Evolutionary conservation across 805 yeast species (phyloP).

Genomic region (Metschnikowia continentalis): DNA sequence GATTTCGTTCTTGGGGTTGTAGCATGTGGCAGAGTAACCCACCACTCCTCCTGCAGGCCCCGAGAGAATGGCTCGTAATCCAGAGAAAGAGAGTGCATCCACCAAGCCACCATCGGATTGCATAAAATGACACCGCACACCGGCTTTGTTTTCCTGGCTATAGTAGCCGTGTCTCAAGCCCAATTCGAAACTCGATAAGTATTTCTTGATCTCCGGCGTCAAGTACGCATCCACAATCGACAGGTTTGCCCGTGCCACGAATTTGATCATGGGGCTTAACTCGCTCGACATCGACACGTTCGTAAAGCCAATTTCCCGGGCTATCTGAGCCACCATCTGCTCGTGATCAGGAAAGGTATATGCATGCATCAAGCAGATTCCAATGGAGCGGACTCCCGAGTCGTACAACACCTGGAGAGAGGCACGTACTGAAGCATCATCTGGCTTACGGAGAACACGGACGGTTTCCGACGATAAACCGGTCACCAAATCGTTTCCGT

Average conservation of each 20-base stretch:
- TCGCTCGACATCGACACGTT: slow-evolving; percentile 37
- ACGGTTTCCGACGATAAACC: slow-evolving; percentile 34
- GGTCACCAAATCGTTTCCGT: slow-evolving; percentile 32
- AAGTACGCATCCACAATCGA: slow-evolving; percentile 44
- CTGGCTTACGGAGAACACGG: slow-evolving; percentile 29
- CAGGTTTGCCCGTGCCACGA: slow-evolving; percentile 39
- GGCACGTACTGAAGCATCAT: slow-evolving; percentile 20
- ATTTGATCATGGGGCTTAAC: slow-evolving; percentile 42
- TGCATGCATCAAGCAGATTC: slow-evolving; percentile 38
- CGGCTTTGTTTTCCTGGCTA: slow-evolving; percentile 25
- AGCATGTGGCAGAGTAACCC: slow-evolving; percentile 85
- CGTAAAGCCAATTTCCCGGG: slow-evolving; percentile 32
- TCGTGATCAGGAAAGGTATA: slow-evolving; percentile 41
- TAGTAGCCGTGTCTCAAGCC: slow-evolving; percentile 40
- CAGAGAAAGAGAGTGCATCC: slow-evolving; percentile 78
- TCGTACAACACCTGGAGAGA: slow-evolving; percentile 25
- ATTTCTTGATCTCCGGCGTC: slow-evolving; percentile 35
- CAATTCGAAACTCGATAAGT: slow-evolving; percentile 33
- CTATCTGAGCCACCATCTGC: slow-evolving; percentile 29
- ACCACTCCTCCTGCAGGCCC: slow-evolving; percentile 99
- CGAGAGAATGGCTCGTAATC: slow-evolving; percentile 80
- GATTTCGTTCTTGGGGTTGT: slow-evolving; percentile 34
- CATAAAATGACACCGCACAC: slow-evolving; percentile 75
- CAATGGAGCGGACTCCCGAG: slow-evolving; percentile 19
- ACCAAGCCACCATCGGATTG: slow-evolving; percentile 96